phyloP scores from a whole-genome alignment of 768 basidiomycete genomes.

The Naganishia randhawae region DNA sequence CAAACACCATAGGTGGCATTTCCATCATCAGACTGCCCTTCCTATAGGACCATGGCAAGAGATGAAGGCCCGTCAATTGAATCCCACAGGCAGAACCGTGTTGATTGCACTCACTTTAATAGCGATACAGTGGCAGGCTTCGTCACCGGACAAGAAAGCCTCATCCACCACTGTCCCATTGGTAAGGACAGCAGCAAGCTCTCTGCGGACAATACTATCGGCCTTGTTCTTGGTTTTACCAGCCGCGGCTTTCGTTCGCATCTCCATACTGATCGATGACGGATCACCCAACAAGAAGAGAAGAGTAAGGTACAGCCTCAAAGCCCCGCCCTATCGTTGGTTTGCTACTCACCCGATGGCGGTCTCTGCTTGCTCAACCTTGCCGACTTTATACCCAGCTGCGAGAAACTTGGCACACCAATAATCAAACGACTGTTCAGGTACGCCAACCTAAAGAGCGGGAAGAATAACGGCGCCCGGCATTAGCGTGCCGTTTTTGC shows the following conservation, averaged over 20 bases:
- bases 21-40: conserved; percentile 24
- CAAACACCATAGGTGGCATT: conserved; percentile 69
- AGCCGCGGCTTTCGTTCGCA: conserved; percentile 59
- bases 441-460: conserved; percentile 74
- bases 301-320: background rate
- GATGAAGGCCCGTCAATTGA: background rate
- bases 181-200: conserved; percentile 92
- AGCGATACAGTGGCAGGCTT: conserved; percentile 90
- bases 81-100: background rate
- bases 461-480: background rate
- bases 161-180: conserved; percentile 92
- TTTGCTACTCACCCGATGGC: conserved; percentile 63
- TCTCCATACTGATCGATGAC: conserved; percentile 62
- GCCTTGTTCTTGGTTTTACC: conserved; percentile 53
- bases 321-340: background rate
- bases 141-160: conserved; percentile 80
- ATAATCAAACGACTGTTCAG: conserved; percentile 86
- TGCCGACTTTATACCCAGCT: conserved; percentile 60
- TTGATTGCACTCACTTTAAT: conserved; percentile 67
- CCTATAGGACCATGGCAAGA: background rate
- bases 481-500: background rate
- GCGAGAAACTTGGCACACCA: conserved; percentile 52
- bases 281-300: too few species aligned
- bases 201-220: conserved; percentile 75
- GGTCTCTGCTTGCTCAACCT: conserved; percentile 95